A percentile compares a stretch with the other conserved stretches of the same genome.
These are phyloP conservation scores for Penicillium sp. DNA, from an alignment of 2,329 filamentous ascomycete genomes.

Conservation along the genomic window DNA sequence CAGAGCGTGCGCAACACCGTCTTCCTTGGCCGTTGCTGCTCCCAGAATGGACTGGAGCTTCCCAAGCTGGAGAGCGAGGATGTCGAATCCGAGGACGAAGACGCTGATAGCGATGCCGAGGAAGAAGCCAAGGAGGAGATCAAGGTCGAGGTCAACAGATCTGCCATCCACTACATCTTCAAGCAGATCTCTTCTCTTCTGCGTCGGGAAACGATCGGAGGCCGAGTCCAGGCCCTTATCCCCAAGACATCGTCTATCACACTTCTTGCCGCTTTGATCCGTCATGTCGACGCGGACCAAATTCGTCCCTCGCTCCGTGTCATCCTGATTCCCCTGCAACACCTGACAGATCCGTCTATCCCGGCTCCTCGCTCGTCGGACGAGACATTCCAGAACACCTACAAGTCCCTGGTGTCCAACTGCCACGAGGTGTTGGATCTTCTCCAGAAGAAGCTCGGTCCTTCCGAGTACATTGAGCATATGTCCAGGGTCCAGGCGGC, in stretches of 20 bases:
- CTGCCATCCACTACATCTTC: constrained; percentile 73
- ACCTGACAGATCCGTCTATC: constrained; percentile 79
- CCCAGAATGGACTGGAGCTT: constrained; percentile 56
- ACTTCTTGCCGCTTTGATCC: constrained; percentile 70
- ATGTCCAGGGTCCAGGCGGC: constrained; percentile 72
- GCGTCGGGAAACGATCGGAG: constrained; percentile 70
- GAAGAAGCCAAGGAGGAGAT: constrained; percentile 30
- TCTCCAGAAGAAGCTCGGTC: constrained; percentile 84
- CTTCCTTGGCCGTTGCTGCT: constrained; percentile 71
- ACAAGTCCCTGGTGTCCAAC: constrained; percentile 70
- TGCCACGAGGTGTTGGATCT: constrained; percentile 76
- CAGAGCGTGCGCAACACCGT: constrained; percentile 80
- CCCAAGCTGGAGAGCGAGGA: constrained; percentile 45
- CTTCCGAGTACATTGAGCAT: constrained; percentile 72
- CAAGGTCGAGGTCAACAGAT: constrained; percentile 35
- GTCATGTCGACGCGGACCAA: constrained; percentile 59
- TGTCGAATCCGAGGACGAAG: constrained; percentile 38
- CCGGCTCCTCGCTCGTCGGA: constrained; percentile 71
- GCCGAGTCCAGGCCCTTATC: constrained; percentile 62
- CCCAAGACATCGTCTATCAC: constrained; percentile 76
- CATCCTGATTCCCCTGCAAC: constrained; percentile 71
- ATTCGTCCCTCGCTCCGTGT: constrained; percentile 65
- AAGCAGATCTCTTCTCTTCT: constrained; percentile 76
- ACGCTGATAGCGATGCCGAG: constrained; percentile 47
- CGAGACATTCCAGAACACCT: constrained; percentile 66